Base-by-base conservation (phyloP, 768 basidiomycete genomes). In the Pleurotus citrinopileatus region DNA sequence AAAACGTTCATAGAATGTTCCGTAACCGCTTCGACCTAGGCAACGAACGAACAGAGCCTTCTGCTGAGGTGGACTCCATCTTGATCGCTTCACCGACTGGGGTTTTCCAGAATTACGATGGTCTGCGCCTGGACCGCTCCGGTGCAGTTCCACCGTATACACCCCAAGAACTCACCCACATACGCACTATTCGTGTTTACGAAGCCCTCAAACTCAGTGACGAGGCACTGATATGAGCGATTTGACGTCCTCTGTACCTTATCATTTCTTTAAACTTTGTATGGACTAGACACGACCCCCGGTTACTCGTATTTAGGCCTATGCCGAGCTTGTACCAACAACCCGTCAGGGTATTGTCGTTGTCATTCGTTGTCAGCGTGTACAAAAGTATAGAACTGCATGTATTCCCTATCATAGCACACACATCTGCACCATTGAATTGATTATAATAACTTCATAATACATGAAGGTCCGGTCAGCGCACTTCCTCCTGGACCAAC, bases 171-270 rank as follows among this genome's bases (percentile, higher is more conserved):
- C 53, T 62, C 23, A 63, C 63, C 12, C 64, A 64, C 53, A 60
- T 65, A n/a, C 55, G 65, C 34, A 63, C 61, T 1, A 65, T 65
- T 45, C 62, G 59, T 20, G 64, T 67, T 9, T 65, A 58, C 38
- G 64, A 67, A 51, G 64, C 60, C 13, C 58, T 64, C 19, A 62
- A 62, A 46, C 58, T 62, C 42, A 56, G 57, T 28, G 58, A 57
- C 12, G 53, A 37, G 9, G 15, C 34, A 0, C 34, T 36, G n/a
- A 36, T 34, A 17, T 51, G 37, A 26, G 34, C 22, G 1, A 40
- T 2, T 9, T 7, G 38, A n/a, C 7, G 7, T n/a, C 38, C n/a
- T 34, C n/a, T 34, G 10, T 34, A 34, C n/a, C n/a, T 34, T 34
- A 34, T 34, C n/a, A n/a, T n/a, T n/a, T 34, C 9, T 1, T 34